Evolutionary conservation across 2,329 filamentous ascomycete species (phyloP).

Genomic region (Trichoderma arundinaceum): DNA sequence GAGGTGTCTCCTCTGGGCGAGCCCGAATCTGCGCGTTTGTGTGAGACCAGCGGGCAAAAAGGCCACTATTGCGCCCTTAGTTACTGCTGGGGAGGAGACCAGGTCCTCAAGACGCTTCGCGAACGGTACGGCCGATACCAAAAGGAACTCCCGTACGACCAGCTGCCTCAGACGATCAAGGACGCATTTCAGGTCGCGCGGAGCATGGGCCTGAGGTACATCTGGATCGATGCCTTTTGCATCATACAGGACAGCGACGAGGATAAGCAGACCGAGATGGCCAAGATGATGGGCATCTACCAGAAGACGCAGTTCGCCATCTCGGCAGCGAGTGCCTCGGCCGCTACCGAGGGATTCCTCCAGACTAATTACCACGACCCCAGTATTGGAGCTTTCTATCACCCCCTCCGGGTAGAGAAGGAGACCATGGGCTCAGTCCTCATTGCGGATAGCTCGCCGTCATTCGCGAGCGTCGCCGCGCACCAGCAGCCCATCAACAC

Average conservation of each 20-base stretch:
- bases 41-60: background rate
- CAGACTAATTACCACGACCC: slow-evolving; percentile 2
- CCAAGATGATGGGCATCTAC: slow-evolving; percentile 14
- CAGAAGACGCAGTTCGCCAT: slow-evolving; percentile 3
- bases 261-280: slow-evolving; percentile 19
- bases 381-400: slow-evolving; percentile 9
- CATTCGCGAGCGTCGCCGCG: slow-evolving; percentile 3
- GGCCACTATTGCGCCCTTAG: slow-evolving; percentile 7
- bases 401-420: background rate
- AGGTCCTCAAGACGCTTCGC: slow-evolving; percentile 1
- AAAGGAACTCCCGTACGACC: slow-evolving; percentile 4
- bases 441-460: background rate
- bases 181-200: slow-evolving; percentile 3
- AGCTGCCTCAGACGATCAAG: slow-evolving; percentile 10
- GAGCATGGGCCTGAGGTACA: slow-evolving; percentile 8
- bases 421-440: background rate
- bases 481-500: slow-evolving; percentile 14
- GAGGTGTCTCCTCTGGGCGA: slow-evolving; percentile 9
- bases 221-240: slow-evolving; percentile 15
- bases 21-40: slow-evolving; percentile 4
- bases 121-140: slow-evolving; percentile 4
- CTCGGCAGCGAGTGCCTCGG: slow-evolving; percentile 5
- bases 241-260: slow-evolving; percentile 11
- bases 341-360: background rate
- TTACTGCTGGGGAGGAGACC: slow-evolving; percentile 13